phyloP scores from a whole-genome alignment of 2,329 filamentous ascomycete species.

The Botryotinia calthae region DNA sequence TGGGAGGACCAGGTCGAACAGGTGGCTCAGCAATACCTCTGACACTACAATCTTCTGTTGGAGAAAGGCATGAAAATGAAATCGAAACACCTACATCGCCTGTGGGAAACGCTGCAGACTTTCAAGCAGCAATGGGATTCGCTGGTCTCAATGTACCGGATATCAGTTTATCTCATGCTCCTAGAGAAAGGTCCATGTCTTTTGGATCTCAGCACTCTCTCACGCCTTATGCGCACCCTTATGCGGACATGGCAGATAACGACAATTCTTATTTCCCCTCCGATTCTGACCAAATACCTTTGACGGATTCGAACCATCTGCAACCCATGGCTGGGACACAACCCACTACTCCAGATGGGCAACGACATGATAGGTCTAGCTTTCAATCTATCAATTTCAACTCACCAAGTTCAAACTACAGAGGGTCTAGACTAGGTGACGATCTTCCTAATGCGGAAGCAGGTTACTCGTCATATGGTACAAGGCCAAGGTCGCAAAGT shows the following conservation, averaged over 20 bases:
- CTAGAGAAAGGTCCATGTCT: conserved; percentile 28
- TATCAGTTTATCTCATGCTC: conserved; percentile 36
- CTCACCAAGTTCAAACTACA: conserved; percentile 38
- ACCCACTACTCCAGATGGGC: conserved; percentile 40
- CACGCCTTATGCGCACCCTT: conserved; percentile 21
- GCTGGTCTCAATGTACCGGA: conserved; percentile 39
- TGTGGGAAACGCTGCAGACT: conserved; percentile 36
- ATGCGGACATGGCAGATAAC: conserved; percentile 31
- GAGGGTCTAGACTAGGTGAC: conserved; percentile 55
- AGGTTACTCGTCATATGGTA: conserved; percentile 42
- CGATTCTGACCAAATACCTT: conserved; percentile 57
- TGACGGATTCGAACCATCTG: conserved; percentile 55
- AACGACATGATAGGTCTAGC: conserved; percentile 49
- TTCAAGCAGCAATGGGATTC: conserved; percentile 39
- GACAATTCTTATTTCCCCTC: conserved; percentile 39
- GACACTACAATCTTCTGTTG: conserved; percentile 21
- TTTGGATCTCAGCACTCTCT: conserved; percentile 33
- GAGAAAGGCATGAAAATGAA: conserved; percentile 24
- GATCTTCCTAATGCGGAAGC: conserved; percentile 60
- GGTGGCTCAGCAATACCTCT: conserved; percentile 21
- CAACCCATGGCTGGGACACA: conserved; percentile 54
- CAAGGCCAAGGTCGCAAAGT: conserved; percentile 51
- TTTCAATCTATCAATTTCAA: conserved; percentile 55
- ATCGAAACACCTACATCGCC: conserved; percentile 32
- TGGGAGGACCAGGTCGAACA: conserved; percentile 23